A percentile compares a stretch with the other conserved stretches of the same genome.
Evolutionary conservation across 495 filamentous ascomycete genomes (phyloP).

Genomic region (Aspergillus asperescens): DNA sequence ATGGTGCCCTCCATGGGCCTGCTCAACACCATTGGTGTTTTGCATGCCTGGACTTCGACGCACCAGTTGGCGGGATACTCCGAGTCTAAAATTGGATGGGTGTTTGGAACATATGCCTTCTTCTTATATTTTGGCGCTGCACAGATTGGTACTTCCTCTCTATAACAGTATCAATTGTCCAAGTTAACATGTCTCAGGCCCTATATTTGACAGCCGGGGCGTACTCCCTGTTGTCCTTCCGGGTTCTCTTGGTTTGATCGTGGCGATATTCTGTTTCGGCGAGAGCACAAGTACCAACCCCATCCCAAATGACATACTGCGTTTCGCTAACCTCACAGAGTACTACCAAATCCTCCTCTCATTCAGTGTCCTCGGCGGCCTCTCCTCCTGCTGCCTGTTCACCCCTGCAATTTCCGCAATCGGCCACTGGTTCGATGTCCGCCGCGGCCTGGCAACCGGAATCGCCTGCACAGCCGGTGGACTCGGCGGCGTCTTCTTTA

Average conservation of each 20-base stretch:
- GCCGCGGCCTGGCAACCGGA: conserved; percentile 67
- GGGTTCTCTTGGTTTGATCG: conserved; percentile 27
- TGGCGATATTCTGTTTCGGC: conserved; percentile 41
- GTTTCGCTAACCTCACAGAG: conserved; percentile 36
- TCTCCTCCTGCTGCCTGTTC: conserved; percentile 48
- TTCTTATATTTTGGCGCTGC: conserved; percentile 49
- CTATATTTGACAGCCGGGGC: conserved; percentile 27
- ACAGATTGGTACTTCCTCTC: conserved; percentile 21
- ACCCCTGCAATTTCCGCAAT: conserved; percentile 56
- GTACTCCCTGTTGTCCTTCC: conserved; percentile 20
- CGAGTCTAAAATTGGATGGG: conserved; percentile 62
- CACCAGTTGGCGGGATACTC: conserved; percentile 50
- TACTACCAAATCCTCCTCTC: conserved; percentile 42
- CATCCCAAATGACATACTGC: conserved; percentile 43
- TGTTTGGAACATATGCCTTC: conserved; percentile 63
- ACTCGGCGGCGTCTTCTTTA: conserved; percentile 67
- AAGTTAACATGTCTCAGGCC: conserved; percentile 24
- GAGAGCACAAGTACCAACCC: conserved; percentile 38
- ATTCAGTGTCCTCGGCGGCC: conserved; percentile 35
- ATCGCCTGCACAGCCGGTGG: conserved; percentile 65
- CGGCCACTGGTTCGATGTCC: conserved; percentile 64
- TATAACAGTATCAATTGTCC: no score
- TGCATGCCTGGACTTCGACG: conserved; percentile 53
- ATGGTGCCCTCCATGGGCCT: conserved; percentile 61
- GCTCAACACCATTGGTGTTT: conserved; percentile 62